These are phyloP conservation scores for Erythrobasidium yunnanense DNA, from an alignment of 768 basidiomycete species.

Conservation along the genomic window DNA sequence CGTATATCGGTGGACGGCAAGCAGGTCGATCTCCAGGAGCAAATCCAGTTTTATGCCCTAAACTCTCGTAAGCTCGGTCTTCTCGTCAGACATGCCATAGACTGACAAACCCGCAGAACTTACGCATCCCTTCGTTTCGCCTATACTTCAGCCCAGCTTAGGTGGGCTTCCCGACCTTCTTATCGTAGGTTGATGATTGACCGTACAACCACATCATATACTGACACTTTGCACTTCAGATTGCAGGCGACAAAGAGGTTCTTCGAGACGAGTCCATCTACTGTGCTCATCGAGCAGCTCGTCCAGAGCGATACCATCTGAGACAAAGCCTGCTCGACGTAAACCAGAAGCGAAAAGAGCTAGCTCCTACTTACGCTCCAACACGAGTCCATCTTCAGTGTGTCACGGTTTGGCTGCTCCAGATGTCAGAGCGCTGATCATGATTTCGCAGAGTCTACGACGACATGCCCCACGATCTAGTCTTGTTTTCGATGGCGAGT, in stretches of 20 bases:
- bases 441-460: slow-evolving; percentile 28
- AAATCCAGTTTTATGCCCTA: not conserved
- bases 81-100: not conserved
- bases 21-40: not conserved
- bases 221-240: too few relatives aligned
- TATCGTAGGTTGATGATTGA: too few relatives aligned
- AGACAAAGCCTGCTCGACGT: not conserved
- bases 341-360: not conserved
- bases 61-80: not conserved
- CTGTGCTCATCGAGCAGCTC: not conserved
- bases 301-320: not conserved
- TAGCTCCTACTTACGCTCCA: not conserved
- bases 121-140: not conserved
- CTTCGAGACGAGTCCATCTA: not conserved
- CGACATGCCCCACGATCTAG: slow-evolving; percentile 35
- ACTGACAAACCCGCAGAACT: not conserved
- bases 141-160: not conserved
- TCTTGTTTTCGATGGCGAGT: slow-evolving; percentile 37
- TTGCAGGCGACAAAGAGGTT: not conserved
- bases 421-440: not conserved
- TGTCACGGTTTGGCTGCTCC: not conserved
- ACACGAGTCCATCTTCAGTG: not conserved
- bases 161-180: not conserved
- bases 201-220: too few relatives aligned
- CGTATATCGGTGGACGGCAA: not conserved